These are phyloP conservation scores for Umbelopsis vinacea DNA, from an alignment of 192 early-diverging fungal genomes.

Conservation along the genomic window DNA sequence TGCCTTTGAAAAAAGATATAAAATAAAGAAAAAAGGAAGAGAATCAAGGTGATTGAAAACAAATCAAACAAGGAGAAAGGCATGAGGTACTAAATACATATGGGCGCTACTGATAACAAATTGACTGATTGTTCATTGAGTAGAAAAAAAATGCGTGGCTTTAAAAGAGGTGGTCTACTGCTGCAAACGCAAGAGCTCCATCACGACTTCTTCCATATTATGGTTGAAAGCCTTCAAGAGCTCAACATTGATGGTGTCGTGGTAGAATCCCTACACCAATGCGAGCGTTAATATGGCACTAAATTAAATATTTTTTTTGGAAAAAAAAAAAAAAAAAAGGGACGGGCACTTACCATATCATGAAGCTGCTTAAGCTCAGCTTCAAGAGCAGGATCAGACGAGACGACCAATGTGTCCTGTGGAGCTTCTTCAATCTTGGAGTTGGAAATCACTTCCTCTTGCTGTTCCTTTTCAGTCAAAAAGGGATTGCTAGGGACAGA, in stretches of 20 bases:
- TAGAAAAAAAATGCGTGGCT: background rate
- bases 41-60: background rate
- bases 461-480: slow-evolving; percentile 3
- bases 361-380: slow-evolving; percentile 34
- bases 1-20: background rate
- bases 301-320: no score
- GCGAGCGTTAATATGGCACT: background rate
- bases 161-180: background rate
- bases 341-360: slow-evolving; percentile 21
- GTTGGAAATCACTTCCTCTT: slow-evolving; percentile 3
- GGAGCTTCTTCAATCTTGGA: slow-evolving; percentile 18
- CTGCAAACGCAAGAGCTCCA: slow-evolving; percentile 16
- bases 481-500: slow-evolving; percentile 7
- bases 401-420: background rate
- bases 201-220: slow-evolving; percentile 5
- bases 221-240: background rate
- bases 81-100: background rate
- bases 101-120: background rate
- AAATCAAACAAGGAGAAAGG: background rate
- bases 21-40: background rate
- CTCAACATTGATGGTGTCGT: background rate
- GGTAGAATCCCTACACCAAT: slow-evolving; percentile 3
- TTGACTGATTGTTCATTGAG: background rate
- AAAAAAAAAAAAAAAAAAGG: background rate
- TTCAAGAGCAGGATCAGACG: slow-evolving; percentile 18